A percentile compares a stretch with the other conserved stretches of the same genome.
Conservation (phyloP, 1,139 yeast species). For the Pichiaceae sp. region DNA sequence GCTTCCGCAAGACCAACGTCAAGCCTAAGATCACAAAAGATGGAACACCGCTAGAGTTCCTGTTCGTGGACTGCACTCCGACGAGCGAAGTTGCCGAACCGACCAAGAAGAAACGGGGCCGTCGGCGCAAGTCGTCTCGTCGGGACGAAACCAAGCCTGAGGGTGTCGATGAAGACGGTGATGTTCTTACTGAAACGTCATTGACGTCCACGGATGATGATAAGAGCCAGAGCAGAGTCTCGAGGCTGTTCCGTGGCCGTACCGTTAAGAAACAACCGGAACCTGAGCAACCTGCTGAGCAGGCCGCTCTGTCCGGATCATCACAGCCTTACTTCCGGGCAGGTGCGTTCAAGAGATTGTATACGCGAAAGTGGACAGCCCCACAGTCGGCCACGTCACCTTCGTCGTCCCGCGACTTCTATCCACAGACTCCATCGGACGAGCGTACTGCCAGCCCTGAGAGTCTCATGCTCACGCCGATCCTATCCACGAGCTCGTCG, state of each 20-base stretch:
- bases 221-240: neutral
- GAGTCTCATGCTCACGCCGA: slow-evolving; percentile 8
- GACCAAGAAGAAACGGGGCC: neutral
- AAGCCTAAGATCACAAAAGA: slow-evolving; percentile 22
- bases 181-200: neutral
- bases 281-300: neutral
- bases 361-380: neutral
- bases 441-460: neutral
- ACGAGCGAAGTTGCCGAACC: slow-evolving; percentile 4
- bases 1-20: slow-evolving; percentile 16
- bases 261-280: neutral
- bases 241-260: neutral
- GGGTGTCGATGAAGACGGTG: neutral
- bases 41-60: slow-evolving; percentile 20
- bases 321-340: neutral
- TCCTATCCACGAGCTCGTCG: slow-evolving; percentile 15
- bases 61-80: slow-evolving; percentile 22
- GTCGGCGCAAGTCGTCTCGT: neutral
- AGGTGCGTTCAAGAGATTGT: neutral
- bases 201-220: neutral
- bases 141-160: neutral
- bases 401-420: neutral
- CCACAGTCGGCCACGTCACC: neutral
- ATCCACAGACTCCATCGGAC: neutral
- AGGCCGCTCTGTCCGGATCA: neutral